Percentiles rank a stretch among this genome's conserved stretches.
Evolutionary conservation across 345 rosid genomes (phyloP).

Genomic region (Trapa incisa): DNA sequence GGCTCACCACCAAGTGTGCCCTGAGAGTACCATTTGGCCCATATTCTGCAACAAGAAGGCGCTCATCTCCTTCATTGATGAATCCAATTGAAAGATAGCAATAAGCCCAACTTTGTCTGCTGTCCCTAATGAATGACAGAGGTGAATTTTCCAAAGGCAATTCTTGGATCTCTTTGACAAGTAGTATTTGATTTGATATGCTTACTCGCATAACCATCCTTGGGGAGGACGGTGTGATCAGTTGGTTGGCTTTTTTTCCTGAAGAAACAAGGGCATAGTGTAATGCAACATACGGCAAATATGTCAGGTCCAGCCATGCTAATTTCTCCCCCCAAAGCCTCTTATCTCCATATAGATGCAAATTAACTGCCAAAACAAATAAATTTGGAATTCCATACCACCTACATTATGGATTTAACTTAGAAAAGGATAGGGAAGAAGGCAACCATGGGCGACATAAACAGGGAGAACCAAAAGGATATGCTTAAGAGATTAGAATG

Average conservation of each 20-base stretch:
- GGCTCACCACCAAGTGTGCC: slow-evolving; percentile 89
- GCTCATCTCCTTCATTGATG: no score
- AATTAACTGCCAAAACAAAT: slow-evolving; percentile 17
- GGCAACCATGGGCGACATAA: no score
- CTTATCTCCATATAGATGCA: slow-evolving; percentile 25
- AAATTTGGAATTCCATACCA: not conserved
- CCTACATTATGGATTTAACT: no score
- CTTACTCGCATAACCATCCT: slow-evolving; percentile 59
- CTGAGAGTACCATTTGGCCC: slow-evolving; percentile 80
- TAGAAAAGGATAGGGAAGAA: no score
- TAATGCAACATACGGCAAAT: slow-evolving; percentile 30
- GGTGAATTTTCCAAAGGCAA: not conserved
- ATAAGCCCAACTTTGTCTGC: not conserved
- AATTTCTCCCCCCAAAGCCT: slow-evolving; percentile 29
- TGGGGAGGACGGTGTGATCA: slow-evolving; percentile 39
- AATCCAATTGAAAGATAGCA: not conserved
- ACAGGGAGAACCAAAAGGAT: no score
- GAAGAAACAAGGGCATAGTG: slow-evolving; percentile 51
- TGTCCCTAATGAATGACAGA: no score
- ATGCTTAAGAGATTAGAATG: not conserved
- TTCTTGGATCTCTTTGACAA: not conserved
- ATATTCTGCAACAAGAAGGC: not conserved
- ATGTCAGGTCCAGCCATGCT: slow-evolving; percentile 39
- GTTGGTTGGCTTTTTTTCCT: slow-evolving; percentile 28
- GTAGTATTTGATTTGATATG: not conserved